These are phyloP conservation scores for Oryza glaberrima DNA, from an alignment of 176 grass and related monocot species.

Conservation along the genomic window DNA sequence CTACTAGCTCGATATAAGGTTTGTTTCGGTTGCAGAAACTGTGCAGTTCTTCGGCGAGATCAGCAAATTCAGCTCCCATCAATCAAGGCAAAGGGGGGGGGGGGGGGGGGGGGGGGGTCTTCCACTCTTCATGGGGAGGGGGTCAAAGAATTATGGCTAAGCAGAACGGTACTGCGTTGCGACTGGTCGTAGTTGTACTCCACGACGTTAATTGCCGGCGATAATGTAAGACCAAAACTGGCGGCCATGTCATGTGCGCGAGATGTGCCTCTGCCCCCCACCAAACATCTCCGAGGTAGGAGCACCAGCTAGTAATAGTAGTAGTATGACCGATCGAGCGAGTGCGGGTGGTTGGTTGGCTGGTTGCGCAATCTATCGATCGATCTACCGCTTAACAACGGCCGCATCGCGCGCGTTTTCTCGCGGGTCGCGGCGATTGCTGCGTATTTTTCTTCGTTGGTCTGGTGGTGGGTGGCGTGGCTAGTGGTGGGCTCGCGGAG, in stretches of 20 bases:
- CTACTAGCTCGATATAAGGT: background rate
- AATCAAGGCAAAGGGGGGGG: background rate
- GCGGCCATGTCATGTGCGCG: constrained; percentile 36
- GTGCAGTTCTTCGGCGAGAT: background rate
- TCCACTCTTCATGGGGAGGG: background rate
- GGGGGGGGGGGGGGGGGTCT: background rate
- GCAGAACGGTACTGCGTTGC: background rate
- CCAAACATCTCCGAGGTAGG: background rate
- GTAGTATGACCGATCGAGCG: no score
- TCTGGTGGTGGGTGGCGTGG: background rate
- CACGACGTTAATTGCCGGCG: background rate
- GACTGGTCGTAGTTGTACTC: background rate
- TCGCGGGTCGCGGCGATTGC: no score
- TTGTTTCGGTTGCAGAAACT: background rate
- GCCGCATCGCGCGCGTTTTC: no score
- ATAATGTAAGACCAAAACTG: background rate
- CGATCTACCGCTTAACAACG: background rate
- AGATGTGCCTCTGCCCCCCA: background rate
- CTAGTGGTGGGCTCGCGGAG: background rate
- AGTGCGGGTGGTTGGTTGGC: background rate
- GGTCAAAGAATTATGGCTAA: constrained; percentile 11
- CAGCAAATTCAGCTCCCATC: no score
- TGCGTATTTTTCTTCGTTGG: no score
- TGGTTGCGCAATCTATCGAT: constrained; percentile 46
- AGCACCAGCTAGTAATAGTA: no score